Evolutionary conservation across 441 rosid species (phyloP), one percentile per base, ranked within the genome.

Genomic region (Pelargonium australe): DNA sequence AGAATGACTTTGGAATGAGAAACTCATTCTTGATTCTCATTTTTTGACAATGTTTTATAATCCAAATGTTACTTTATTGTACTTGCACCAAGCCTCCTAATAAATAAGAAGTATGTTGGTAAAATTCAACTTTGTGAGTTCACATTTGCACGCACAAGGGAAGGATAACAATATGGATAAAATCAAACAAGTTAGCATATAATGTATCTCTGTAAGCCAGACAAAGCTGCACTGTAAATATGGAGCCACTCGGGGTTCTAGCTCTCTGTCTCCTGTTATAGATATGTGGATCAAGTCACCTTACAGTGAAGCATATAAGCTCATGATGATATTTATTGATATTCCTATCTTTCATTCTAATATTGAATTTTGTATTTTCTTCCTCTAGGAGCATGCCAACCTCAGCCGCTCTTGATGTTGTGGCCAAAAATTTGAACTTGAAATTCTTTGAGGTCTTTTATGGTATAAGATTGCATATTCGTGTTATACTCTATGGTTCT

Each of bases 391-490:
- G 98, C 85, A 95, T 95, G 98, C 99, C 99, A 23, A 95, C 97
- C 45, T 92, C 98, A 69, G 97, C 97, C 76, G 99, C 98, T 57
- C 95, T 95, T 70, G 98, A 95, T 81, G 95, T 95, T 66, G 99
- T 95, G 31, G 97, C 97, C 57, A 82, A 87, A 76, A 77, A 85
- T 81, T 78, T 95, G 70, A 85, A 85, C 66, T 83, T 95, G 83
- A 89, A 92, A 76, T 95, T 95, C 73, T 92, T 95, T 84, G 99
- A 95, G 99, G 98, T 95, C 82, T 25, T 43, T 14, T 61, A 8
- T 34, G 16, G 71, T 41, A 19, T 53, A 13, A 68, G 9, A 45
- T 64, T 53, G 41, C n/a, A 4, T 17, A 25, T 14, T 17, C 64
- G 20, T 34, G 75, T n/a, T 53, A 61, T 19, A 3, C 73, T 14